Evolutionary conservation across 257 asterid species (phyloP).

Genomic region (Gynochthodes officinalis): DNA sequence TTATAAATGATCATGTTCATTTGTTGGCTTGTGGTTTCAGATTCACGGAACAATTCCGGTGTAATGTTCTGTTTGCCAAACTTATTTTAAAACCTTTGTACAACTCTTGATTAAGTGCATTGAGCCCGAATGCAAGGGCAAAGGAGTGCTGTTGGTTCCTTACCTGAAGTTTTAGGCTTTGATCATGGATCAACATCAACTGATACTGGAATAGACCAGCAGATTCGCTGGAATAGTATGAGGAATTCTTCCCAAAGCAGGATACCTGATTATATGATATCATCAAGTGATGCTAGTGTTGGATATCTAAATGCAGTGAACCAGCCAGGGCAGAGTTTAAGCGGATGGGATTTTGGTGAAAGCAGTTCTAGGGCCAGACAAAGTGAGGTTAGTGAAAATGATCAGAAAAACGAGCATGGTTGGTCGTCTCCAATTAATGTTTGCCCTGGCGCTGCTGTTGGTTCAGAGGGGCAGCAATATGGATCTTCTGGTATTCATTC

Average conservation of each 20-base stretch:
- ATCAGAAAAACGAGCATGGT: constrained; percentile 41
- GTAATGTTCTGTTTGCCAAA: constrained; percentile 16
- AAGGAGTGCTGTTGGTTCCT: constrained; percentile 55
- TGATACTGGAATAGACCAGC: constrained; percentile 61
- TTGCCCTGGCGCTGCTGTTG: constrained; percentile 30
- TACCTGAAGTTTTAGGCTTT: constrained; percentile 64
- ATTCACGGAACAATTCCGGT: constrained; percentile 29
- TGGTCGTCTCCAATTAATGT: constrained; percentile 35
- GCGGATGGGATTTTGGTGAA: constrained; percentile 71
- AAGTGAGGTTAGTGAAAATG: constrained; percentile 38
- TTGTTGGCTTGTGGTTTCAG: constrained; percentile 44
- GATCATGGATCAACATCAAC: constrained; percentile 60
- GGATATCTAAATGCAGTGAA: constrained; percentile 36
- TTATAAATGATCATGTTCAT: neutral
- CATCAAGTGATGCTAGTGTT: constrained; percentile 37
- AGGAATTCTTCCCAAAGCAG: constrained; percentile 48
- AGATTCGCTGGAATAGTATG: constrained; percentile 57
- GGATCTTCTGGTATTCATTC: constrained; percentile 39
- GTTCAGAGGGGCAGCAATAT: constrained; percentile 30
- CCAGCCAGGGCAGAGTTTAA: constrained; percentile 34
- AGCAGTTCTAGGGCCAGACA: constrained; percentile 52
- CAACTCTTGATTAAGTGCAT: constrained; percentile 21
- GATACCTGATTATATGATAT: constrained; percentile 44
- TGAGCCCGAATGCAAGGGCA: constrained; percentile 80
- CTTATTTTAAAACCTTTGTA: constrained; percentile 4